These are phyloP conservation scores for Nicotiana obtusifolia DNA, from an alignment of 257 asterid genomes.

Conservation along the genomic window DNA sequence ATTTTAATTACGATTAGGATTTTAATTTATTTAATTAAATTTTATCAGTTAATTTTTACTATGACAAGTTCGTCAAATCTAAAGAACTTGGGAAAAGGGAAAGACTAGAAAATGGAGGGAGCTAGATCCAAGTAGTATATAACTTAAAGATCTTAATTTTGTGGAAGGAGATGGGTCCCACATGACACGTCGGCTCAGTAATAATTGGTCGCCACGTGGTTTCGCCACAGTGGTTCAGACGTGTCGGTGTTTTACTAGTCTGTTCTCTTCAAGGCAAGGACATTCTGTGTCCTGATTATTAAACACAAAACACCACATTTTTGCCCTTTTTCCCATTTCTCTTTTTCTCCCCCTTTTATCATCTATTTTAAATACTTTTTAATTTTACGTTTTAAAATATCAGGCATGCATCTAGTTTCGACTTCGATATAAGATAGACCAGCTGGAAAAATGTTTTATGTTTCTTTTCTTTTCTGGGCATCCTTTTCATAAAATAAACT, in stretches of 20 bases:
- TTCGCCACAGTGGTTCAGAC: not conserved
- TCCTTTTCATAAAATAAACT: not conserved
- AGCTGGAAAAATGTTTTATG: not conserved
- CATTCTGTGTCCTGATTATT: slow-evolving; percentile 9
- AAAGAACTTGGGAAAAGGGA: too few species aligned
- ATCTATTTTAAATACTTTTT: not conserved
- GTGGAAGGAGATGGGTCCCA: slow-evolving; percentile 10
- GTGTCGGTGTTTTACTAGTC: slow-evolving; percentile 3
- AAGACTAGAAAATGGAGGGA: too few species aligned
- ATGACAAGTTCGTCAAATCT: too few species aligned
- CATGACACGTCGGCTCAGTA: not conserved
- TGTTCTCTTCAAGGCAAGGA: not conserved
- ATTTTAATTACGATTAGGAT: too few species aligned
- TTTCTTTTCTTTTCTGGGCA: not conserved
- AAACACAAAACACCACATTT: not conserved
- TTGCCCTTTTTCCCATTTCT: not conserved
- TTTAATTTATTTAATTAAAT: too few species aligned
- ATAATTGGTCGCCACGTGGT: slow-evolving; percentile 14
- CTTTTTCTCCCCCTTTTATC: not conserved
- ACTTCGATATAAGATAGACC: not conserved
- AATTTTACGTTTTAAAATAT: too few species aligned
- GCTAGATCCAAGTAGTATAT: too few species aligned
- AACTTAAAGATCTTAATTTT: not conserved
- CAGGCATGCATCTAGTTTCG: not conserved
- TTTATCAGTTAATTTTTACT: too few species aligned